Base-by-base conservation (phyloP, 768 basidiomycete species). In the Galerina marginata region DNA sequence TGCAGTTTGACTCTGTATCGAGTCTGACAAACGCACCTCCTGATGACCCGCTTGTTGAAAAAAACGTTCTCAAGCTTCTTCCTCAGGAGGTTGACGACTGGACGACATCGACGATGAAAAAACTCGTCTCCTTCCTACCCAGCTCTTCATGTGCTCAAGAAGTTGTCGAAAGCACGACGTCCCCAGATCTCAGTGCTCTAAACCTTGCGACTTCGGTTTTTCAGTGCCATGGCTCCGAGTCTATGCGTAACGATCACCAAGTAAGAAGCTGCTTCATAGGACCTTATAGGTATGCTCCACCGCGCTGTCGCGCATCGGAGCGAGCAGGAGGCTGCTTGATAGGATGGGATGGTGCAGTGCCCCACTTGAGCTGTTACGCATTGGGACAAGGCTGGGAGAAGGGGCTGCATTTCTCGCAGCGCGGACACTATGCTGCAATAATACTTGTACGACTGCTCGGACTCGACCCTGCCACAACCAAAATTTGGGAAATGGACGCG, bases 281-380 rank as follows among this genome's bases (percentile, higher is more conserved):
- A 33, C 29, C 29, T 33, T 33, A 4, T 33, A 3, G 1, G 7
- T 33, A 1, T 2, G 29, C 1, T 33, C 2, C 29, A 33, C 0
- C 0, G 29, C 29, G 29, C 29, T 1, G 36, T 42, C 14, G 15
- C 20, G 59, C 49, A 42, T 20, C 53, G 14, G 53, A 62, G 26
- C 51, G 47, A 4, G 50, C 56, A 10, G 69, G 67, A 10, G 53
- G 58, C 10, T 57, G 57, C 14, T 59, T 70, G 51, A 67, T 70
- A 25, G 69, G 69, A 14, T 70, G 67, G 67, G 65, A 58, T 12
- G 69, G 54, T 37, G 65, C 65, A 1, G 67, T 59, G 14, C 53
- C 67, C 10, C 69, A 69, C 51, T 59, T 68, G 9, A 60, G 64
- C 11, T 69, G 67, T 44, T 50, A 59, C 39, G 60, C 65, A 29